Conservation (phyloP, 148 eudicot genomes). For the Chenopodium suecicum region DNA sequence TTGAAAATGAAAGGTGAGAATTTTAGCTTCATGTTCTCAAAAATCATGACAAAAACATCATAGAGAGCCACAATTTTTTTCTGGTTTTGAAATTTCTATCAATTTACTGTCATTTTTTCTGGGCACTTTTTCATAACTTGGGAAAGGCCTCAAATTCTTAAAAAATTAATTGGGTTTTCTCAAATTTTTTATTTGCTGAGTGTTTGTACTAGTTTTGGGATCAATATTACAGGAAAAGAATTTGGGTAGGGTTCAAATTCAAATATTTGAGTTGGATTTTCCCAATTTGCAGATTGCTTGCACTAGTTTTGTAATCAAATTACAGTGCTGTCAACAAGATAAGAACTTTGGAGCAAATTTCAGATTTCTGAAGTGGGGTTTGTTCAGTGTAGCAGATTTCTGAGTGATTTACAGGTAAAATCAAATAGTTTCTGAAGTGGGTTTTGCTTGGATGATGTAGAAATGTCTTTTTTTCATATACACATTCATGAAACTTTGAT, state of each 20-base stretch:
- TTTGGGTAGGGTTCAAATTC: slow-evolving; percentile 8
- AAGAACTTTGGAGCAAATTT: slow-evolving; percentile 1
- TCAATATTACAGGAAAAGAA: background rate
- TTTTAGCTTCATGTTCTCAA: background rate
- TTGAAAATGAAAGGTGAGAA: slow-evolving; percentile 4
- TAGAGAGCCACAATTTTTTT: background rate
- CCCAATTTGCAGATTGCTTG: background rate
- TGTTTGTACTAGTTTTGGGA: background rate
- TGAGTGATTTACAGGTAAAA: slow-evolving; percentile 21
- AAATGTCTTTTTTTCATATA: background rate
- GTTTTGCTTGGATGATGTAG: slow-evolving; percentile 2
- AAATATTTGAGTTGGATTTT: slow-evolving; percentile 9
- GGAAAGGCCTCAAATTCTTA: background rate
- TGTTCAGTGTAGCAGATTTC: slow-evolving; percentile 2
- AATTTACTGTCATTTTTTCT: background rate
- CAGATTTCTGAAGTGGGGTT: slow-evolving; percentile 20
- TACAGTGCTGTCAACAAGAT: background rate
- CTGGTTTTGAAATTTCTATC: background rate
- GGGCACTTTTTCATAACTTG: slow-evolving; percentile 10
- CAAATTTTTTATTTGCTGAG: background rate
- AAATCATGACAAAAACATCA: background rate
- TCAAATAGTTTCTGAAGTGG: slow-evolving; percentile 9
- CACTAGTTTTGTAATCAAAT: background rate
- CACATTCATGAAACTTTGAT: background rate
- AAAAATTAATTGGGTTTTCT: slow-evolving; percentile 12